Base-by-base conservation (phyloP, 805 yeast species). In the Maudiozyma turicensis region DNA sequence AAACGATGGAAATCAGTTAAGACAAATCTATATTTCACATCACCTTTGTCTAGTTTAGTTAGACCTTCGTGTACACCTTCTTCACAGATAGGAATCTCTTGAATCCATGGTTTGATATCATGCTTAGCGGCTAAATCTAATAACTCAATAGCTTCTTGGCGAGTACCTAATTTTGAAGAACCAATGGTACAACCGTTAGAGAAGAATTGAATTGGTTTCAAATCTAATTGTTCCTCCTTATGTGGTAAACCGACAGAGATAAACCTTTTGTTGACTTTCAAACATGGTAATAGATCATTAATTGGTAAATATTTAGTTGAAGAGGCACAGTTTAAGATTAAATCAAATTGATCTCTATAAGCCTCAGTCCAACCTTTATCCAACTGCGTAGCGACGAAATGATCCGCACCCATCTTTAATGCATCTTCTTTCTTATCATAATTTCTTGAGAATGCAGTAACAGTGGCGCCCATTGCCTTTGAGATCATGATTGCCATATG, bases 401-500 rank as follows among this genome's bases (percentile, higher is more conserved):
- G n/a, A 38, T 37, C 35, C 11, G 47, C 47, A 29, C 47, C 47
- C 47, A 44, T 44, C 13, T 44, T 44, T 7, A 44, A 9, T 6
- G 47, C 47, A 15, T 44, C 47, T 3, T 44, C 29, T 30, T 44
- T 44, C 29, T 44, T 44, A 6, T 10, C 9, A 6, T 33, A 28
- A 14, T 14, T 8, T 44, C 47, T 44, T 9, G 47, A 44, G 13
- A 44, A 37, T 8, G 47, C 47, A 3, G 47, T 44, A 14, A 44
- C 47, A 4, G 37, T 42, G 13, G 41, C 40, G 30, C 47, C 47
- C 10, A 44, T 10, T 13, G 47, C 47, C 6, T 44, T 37, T 4
- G 47, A 34, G 30, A 44, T 44, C 47, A 44, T 44, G 13, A 44
- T 44, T 14, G 47, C 47, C 47, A 44, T 44, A 30, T 44, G 47